Conservation (phyloP, 306 rosid genomes). For the Acacia crassicarpa region DNA sequence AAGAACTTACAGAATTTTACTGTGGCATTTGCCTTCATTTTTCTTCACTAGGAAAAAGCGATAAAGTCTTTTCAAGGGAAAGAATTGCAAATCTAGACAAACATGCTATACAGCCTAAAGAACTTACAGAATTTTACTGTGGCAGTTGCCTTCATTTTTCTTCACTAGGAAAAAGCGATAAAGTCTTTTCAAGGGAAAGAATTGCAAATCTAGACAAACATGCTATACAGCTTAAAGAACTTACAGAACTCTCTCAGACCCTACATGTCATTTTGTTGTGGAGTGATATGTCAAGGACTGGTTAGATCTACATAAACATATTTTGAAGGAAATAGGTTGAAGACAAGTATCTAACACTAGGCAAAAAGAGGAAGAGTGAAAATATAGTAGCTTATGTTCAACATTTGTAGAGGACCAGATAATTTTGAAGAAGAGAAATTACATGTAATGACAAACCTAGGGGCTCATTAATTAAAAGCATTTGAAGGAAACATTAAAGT, state of each 20-base stretch:
- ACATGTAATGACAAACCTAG: background rate
- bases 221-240: background rate
- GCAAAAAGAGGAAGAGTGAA: conserved; percentile 6
- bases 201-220: background rate
- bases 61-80: background rate
- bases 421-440: background rate
- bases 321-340: background rate
- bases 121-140: conserved; percentile 3
- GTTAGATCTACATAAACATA: background rate
- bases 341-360: background rate
- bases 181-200: background rate
- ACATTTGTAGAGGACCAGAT: background rate
- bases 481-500: background rate
- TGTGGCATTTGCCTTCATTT: conserved; percentile 7
- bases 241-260: background rate
- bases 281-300: background rate
- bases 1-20: conserved; percentile 4
- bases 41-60: conserved; percentile 13
- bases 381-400: background rate
- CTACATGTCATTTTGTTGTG: background rate
- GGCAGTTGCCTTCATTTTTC: conserved; percentile 8
- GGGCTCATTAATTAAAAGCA: background rate
- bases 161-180: conserved; percentile 12
- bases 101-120: background rate
- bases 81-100: background rate